Evolutionary conservation across 2,329 filamentous ascomycete genomes (phyloP).

Genomic region (Phialocephala sp.): DNA sequence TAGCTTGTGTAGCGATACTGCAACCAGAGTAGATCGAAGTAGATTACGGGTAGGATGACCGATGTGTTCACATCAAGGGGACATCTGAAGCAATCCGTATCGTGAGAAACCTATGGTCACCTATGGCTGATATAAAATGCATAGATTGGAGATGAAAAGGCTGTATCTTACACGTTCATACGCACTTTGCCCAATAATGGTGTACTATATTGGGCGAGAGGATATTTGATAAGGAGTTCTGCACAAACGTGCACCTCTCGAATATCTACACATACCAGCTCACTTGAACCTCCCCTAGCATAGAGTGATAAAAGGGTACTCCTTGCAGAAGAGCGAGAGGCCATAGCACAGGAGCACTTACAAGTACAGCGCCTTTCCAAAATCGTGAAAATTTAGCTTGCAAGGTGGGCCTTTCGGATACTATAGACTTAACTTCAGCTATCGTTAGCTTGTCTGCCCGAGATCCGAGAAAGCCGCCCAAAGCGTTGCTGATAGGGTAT

Average conservation of each 20-base stretch:
- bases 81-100: too few relatives aligned
- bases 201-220: too few relatives aligned
- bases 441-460: background rate
- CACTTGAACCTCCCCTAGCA: background rate
- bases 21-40: background rate
- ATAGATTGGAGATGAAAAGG: too few relatives aligned
- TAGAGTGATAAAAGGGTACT: conserved; percentile 1
- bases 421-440: background rate
- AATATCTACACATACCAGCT: background rate
- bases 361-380: background rate
- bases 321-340: background rate
- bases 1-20: background rate
- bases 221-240: background rate
- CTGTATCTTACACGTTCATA: too few relatives aligned
- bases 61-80: background rate
- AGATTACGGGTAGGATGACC: background rate
- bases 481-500: background rate
- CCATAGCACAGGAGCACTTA: background rate
- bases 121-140: too few relatives aligned
- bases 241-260: background rate
- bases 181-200: too few relatives aligned
- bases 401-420: background rate
- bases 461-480: background rate
- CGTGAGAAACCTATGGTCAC: too few relatives aligned
- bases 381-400: background rate